phyloP scores from a whole-genome alignment of 1,284 basidiomycete species.

The Moesziomyces antarcticus region DNA sequence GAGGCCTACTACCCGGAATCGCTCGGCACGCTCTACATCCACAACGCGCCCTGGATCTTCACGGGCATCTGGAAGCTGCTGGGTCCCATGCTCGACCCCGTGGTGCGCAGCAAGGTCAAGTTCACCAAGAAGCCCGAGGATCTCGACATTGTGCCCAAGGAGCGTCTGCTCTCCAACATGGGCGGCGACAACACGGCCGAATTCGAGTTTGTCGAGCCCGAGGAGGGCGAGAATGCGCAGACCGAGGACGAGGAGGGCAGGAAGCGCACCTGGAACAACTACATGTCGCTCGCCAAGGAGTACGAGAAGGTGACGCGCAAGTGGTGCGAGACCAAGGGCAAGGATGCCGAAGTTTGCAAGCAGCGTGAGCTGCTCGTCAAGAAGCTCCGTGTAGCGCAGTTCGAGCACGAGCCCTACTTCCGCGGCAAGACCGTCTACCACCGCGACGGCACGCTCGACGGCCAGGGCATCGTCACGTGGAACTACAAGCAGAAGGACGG shows the following conservation, averaged over 20 bases:
- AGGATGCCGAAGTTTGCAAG: slow-evolving; percentile 37
- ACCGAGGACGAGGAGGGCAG: slow-evolving; percentile 60
- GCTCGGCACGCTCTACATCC: slow-evolving; percentile 66
- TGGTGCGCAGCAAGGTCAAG: slow-evolving; percentile 63
- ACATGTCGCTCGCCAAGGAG: slow-evolving; percentile 58
- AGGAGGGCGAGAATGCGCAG: slow-evolving; percentile 65
- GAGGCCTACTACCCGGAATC: slow-evolving; percentile 69
- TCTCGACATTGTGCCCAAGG: slow-evolving; percentile 54
- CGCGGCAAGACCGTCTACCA: slow-evolving; percentile 66
- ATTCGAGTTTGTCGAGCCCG: slow-evolving; percentile 53
- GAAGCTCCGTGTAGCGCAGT: slow-evolving; percentile 66
- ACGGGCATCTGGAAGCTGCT: slow-evolving; percentile 67
- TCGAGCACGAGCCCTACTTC: slow-evolving; percentile 65
- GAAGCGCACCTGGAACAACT: slow-evolving; percentile 56
- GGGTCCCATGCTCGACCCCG: slow-evolving; percentile 65
- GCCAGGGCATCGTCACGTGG: slow-evolving; percentile 64
- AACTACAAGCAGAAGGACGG: slow-evolving; percentile 64
- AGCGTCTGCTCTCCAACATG: slow-evolving; percentile 50
- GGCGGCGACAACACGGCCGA: slow-evolving; percentile 50
- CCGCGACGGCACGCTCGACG: slow-evolving; percentile 65
- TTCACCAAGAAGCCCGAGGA: slow-evolving; percentile 65
- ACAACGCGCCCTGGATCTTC: slow-evolving; percentile 69
- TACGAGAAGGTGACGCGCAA: slow-evolving; percentile 64
- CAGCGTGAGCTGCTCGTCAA: slow-evolving; percentile 64
- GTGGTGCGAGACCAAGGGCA: slow-evolving; percentile 60